Evolutionary conservation across 2,329 filamentous ascomycete species (phyloP).

Genomic region (Purpureocillium takamizusanense): DNA sequence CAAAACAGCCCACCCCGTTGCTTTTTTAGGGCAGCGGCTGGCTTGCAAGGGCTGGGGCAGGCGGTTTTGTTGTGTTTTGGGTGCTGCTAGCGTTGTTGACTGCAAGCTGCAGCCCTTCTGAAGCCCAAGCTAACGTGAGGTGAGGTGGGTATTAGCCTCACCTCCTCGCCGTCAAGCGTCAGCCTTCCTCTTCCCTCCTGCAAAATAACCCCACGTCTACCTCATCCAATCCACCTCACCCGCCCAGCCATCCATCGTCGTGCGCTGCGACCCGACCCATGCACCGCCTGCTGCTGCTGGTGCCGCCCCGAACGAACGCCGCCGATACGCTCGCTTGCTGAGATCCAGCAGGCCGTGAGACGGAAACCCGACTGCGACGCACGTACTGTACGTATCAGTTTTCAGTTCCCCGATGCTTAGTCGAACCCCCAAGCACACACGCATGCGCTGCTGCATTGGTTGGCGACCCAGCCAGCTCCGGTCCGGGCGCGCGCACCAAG

Average conservation of each 20-base stretch:
- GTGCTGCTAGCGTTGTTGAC: background rate
- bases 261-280: slow-evolving; percentile 5
- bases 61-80: background rate
- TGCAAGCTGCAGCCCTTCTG: background rate
- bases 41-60: background rate
- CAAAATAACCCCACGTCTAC: slow-evolving; percentile 6
- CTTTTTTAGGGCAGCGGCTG: too few species aligned
- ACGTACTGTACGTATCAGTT: background rate
- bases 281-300: slow-evolving; percentile 3
- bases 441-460: too few species aligned
- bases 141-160: slow-evolving; percentile 3
- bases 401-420: too few species aligned
- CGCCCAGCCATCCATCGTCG: too few species aligned
- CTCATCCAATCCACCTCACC: too few species aligned
- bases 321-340: slow-evolving; percentile 8
- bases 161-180: background rate
- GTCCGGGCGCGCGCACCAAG: too few species aligned
- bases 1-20: too few species aligned
- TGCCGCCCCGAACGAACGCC: slow-evolving; percentile 4
- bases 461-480: too few species aligned
- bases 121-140: too few species aligned
- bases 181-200: slow-evolving; percentile 9
- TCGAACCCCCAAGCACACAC: too few species aligned
- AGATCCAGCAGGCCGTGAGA: slow-evolving; percentile 1
- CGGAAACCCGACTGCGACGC: background rate